Conservation (phyloP, 805 yeast species). For the Metschnikowia borealis region DNA sequence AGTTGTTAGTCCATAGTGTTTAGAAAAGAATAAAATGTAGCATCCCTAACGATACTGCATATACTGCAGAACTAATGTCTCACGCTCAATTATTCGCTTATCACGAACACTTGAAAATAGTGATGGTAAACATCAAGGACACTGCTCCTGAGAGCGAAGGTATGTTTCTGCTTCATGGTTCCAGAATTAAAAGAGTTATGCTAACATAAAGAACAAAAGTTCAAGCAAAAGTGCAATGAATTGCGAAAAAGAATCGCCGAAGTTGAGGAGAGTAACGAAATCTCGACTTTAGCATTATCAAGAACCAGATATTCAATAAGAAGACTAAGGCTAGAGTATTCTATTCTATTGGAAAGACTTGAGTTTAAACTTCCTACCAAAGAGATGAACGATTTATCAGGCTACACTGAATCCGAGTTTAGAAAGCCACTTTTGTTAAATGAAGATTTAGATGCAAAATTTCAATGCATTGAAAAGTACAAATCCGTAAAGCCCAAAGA, state of each 20-base stretch:
- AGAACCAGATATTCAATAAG: conserved; percentile 74
- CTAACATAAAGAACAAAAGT: conserved; percentile 31
- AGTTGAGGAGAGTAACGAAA: conserved; percentile 74
- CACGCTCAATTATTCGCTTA: not conserved
- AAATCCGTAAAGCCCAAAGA: conserved; percentile 5
- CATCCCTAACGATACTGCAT: not conserved
- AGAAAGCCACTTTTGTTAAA: conserved; percentile 36
- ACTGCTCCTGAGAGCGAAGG: conserved; percentile 39
- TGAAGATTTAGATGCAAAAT: conserved; percentile 23
- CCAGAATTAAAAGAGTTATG: not conserved
- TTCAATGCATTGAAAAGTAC: conserved; percentile 13
- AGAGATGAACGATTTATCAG: conserved; percentile 19
- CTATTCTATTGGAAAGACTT: conserved; percentile 72
- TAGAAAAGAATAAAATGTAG: not conserved
- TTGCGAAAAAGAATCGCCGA: conserved; percentile 65
- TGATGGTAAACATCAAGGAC: conserved; percentile 17
- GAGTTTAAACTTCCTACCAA: conserved; percentile 38
- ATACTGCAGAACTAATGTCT: not conserved
- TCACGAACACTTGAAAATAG: not conserved
- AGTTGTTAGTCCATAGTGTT: not conserved
- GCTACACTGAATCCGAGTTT: conserved; percentile 37
- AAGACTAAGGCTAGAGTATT: conserved; percentile 77
- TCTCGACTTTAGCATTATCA: conserved; percentile 68
- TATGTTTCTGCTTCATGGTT: conserved; percentile 19
- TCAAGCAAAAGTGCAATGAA: conserved; percentile 66